phyloP scores from a whole-genome alignment of 1,139 yeast species.

The Saccharomyces hybrid region DNA sequence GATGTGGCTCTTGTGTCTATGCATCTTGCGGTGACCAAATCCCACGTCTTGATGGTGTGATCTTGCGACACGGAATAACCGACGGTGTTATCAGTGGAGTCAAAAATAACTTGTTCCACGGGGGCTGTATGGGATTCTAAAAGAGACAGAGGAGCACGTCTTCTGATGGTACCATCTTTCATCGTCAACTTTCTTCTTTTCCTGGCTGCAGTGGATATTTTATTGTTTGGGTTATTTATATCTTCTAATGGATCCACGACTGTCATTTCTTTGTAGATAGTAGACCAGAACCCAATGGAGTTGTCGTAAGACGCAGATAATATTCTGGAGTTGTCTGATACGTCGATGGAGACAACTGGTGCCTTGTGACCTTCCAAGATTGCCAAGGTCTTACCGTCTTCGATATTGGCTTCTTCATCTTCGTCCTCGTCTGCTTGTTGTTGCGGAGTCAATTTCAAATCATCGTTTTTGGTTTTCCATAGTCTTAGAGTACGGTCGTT shows the following conservation, averaged over 20 bases:
- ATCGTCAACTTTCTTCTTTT: slow-evolving; percentile 80
- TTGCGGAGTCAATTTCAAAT: slow-evolving; percentile 11
- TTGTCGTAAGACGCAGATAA: slow-evolving; percentile 81
- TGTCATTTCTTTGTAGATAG: slow-evolving; percentile 78
- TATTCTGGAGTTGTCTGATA: slow-evolving; percentile 49
- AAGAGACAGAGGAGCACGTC: slow-evolving; percentile 72
- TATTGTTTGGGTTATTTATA: slow-evolving; percentile 37
- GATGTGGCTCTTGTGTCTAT: slow-evolving; percentile 86
- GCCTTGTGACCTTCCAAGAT: slow-evolving; percentile 84
- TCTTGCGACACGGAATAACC: slow-evolving; percentile 94
- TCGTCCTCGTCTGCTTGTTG: slow-evolving; percentile 37
- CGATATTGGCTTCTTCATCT: slow-evolving; percentile 45
- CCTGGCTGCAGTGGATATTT: slow-evolving; percentile 65
- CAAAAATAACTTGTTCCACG: slow-evolving; percentile 78
- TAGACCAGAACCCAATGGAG: slow-evolving; percentile 82
- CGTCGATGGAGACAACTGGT: slow-evolving; percentile 72
- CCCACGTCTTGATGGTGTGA: slow-evolving; percentile 95
- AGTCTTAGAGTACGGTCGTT: slow-evolving; percentile 82
- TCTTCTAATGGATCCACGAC: slow-evolving; percentile 54
- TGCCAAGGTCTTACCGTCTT: slow-evolving; percentile 71
- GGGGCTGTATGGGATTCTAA: slow-evolving; percentile 79
- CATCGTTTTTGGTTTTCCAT: slow-evolving; percentile 66
- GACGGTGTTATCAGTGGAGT: slow-evolving; percentile 61
- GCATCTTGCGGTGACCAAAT: slow-evolving; percentile 71
- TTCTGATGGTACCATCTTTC: slow-evolving; percentile 66